phyloP scores from a whole-genome alignment of 805 yeast genomes.

The Danielia reshetovae region DNA sequence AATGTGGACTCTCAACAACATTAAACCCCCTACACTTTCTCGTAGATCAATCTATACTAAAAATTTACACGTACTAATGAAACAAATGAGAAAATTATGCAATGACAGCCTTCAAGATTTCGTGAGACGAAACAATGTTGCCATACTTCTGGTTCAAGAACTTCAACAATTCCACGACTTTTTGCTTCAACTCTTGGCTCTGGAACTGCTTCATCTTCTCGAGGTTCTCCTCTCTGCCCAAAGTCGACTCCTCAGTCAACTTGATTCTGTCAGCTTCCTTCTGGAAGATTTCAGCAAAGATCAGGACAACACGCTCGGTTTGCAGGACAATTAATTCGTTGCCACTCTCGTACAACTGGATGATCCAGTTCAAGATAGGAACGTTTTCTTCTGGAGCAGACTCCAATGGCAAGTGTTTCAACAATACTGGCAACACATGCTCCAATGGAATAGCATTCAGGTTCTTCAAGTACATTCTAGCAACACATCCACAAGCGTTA shows the following conservation, averaged over 20 bases:
- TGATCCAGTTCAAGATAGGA: slow-evolving; percentile 78
- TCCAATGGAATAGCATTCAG: slow-evolving; percentile 67
- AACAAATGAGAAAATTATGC: too few species aligned
- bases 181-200: slow-evolving; percentile 56
- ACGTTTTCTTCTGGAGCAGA: slow-evolving; percentile 90
- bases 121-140: slow-evolving; percentile 57
- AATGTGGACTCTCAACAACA: too few species aligned
- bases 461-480: slow-evolving; percentile 79
- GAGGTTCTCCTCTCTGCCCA: slow-evolving; percentile 81
- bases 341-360: slow-evolving; percentile 64
- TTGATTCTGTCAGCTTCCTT: slow-evolving; percentile 73
- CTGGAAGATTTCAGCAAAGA: slow-evolving; percentile 66
- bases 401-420: slow-evolving; percentile 78
- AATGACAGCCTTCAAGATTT: slow-evolving; percentile 43
- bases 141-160: slow-evolving; percentile 62
- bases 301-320: slow-evolving; percentile 60
- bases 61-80: too few species aligned
- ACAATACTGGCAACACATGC: slow-evolving; percentile 70
- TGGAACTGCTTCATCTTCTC: slow-evolving; percentile 79
- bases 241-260: slow-evolving; percentile 66
- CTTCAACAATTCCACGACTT: slow-evolving; percentile 68
- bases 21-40: too few species aligned
- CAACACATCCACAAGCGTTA: slow-evolving; percentile 96
- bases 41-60: too few species aligned
- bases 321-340: slow-evolving; percentile 50